Evolutionary conservation across 805 yeast genomes (phyloP).

Genomic region (Zygoascus ofunaensis): DNA sequence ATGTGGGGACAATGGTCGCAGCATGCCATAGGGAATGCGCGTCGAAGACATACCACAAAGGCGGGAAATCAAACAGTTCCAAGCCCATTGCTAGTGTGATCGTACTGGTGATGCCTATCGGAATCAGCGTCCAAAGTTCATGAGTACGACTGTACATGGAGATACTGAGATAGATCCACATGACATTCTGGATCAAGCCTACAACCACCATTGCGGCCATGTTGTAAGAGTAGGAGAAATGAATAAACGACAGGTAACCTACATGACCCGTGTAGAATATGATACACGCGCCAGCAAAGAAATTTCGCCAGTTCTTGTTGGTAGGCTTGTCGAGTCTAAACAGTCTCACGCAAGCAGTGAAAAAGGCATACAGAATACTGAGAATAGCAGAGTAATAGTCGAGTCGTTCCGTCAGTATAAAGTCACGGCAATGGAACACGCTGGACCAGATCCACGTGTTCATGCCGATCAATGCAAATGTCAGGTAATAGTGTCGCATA

Average conservation of each 20-base stretch:
- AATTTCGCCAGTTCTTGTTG: slow-evolving; percentile 23
- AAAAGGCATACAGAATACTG: slow-evolving; percentile 74
- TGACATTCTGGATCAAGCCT: slow-evolving; percentile 65
- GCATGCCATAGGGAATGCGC: slow-evolving; percentile 95
- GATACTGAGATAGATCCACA: slow-evolving; percentile 35
- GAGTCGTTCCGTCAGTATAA: slow-evolving; percentile 65
- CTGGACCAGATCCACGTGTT: slow-evolving; percentile 84
- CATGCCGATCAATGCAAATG: slow-evolving; percentile 57
- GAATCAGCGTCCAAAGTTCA: slow-evolving; percentile 38
- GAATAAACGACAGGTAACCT: slow-evolving; percentile 46
- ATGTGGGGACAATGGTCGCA: slow-evolving; percentile 74
- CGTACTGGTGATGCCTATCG: slow-evolving; percentile 41
- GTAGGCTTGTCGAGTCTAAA: slow-evolving; percentile 44
- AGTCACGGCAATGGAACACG: slow-evolving; percentile 81
- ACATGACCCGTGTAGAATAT: slow-evolving; percentile 57
- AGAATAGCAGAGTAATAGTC: slow-evolving; percentile 93
- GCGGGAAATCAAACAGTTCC: slow-evolving; percentile 85
- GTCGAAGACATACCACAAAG: slow-evolving; percentile 58
- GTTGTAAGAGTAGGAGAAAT: slow-evolving; percentile 89
- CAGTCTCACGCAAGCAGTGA: slow-evolving; percentile 53
- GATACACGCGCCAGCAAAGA: slow-evolving; percentile 36
- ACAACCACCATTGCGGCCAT: slow-evolving; percentile 80
- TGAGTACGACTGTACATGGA: slow-evolving; percentile 20
- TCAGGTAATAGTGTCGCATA: slow-evolving; percentile 30
- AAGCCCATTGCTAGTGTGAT: slow-evolving; percentile 74